Evolutionary conservation across 495 filamentous ascomycete species (phyloP).

Genomic region (Hypoxylon perforatum): DNA sequence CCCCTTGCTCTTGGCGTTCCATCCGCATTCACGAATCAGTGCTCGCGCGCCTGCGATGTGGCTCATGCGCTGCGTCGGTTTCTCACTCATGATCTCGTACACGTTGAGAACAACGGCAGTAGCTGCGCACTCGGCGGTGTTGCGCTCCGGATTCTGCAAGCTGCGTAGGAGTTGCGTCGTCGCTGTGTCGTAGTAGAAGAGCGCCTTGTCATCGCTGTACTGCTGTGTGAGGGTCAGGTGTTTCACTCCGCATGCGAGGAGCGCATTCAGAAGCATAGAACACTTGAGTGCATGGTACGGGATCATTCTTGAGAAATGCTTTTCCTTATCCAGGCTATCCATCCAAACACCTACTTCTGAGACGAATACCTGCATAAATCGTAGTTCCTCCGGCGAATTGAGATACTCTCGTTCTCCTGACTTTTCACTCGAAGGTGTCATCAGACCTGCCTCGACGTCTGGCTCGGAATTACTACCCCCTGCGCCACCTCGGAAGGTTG

Average conservation of each 20-base stretch:
- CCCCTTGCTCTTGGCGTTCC: constrained; percentile 82
- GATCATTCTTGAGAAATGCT: constrained; percentile 87
- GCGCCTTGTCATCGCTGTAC: constrained; percentile 79
- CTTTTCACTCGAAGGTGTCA: constrained; percentile 63
- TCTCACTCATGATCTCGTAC: constrained; percentile 90
- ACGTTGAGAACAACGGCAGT: constrained; percentile 90
- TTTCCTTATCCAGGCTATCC: constrained; percentile 87
- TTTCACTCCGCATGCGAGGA: constrained; percentile 88
- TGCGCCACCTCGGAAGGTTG: constrained; percentile 37
- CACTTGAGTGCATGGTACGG: constrained; percentile 84
- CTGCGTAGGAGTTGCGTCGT: constrained; percentile 76
- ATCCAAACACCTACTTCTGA: constrained; percentile 94
- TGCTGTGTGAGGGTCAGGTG: constrained; percentile 80
- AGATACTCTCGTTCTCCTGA: constrained; percentile 65
- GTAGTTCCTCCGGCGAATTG: constrained; percentile 76
- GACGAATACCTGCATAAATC: constrained; percentile 90
- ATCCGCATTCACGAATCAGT: constrained; percentile 89
- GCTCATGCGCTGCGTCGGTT: constrained; percentile 78
- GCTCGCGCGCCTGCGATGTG: constrained; percentile 89
- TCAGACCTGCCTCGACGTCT: constrained; percentile 47
- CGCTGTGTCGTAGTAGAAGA: constrained; percentile 84
- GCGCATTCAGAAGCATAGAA: constrained; percentile 91
- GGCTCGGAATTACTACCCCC: constrained; percentile 28
- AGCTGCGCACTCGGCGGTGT: constrained; percentile 88
- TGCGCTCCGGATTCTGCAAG: constrained; percentile 82